A percentile compares a stretch with the other conserved stretches of the same genome.
phyloP scores from a whole-genome alignment of 2,329 filamentous ascomycete species.

The Graphiopsis chlorocephala region DNA sequence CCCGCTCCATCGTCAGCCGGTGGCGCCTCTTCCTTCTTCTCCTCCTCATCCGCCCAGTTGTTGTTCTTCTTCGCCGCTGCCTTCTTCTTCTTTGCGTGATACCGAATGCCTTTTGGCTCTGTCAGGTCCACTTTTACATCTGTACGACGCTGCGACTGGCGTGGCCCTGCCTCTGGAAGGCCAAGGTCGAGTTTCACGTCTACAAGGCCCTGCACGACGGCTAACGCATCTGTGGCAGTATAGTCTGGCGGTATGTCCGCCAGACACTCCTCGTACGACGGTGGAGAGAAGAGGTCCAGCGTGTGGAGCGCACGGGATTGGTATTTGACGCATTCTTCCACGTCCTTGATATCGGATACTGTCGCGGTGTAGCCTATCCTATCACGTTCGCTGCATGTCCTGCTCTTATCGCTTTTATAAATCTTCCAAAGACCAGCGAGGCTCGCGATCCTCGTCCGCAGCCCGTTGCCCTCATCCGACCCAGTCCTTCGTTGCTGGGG shows the following conservation, averaged over 20 bases:
- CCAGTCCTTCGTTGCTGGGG: slow-evolving; percentile 45
- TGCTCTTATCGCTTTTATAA: slow-evolving; percentile 15
- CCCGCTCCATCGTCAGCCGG: slow-evolving; percentile 35
- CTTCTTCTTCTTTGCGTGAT: slow-evolving; percentile 50
- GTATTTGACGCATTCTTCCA: not conserved
- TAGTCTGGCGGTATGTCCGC: slow-evolving; percentile 47
- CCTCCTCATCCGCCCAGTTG: slow-evolving; percentile 46
- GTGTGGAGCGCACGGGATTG: not conserved
- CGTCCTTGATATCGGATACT: not conserved
- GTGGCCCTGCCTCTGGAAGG: not conserved
- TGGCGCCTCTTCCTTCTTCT: slow-evolving; percentile 45
- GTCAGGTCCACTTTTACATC: slow-evolving; percentile 55
- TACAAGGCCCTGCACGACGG: slow-evolving; percentile 18
- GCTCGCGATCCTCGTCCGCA: not conserved
- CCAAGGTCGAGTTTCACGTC: slow-evolving; percentile 9
- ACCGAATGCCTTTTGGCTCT: slow-evolving; percentile 49
- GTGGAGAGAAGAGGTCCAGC: slow-evolving; percentile 32
- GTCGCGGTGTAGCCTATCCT: not conserved
- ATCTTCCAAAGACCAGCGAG: slow-evolving; percentile 22
- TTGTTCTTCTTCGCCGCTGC: slow-evolving; percentile 42
- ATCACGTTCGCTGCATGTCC: not conserved
- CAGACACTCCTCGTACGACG: slow-evolving; percentile 44
- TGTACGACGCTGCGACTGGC: slow-evolving; percentile 24
- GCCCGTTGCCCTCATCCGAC: slow-evolving; percentile 40
- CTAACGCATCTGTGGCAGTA: slow-evolving; percentile 41